phyloP scores from a whole-genome alignment of 2,329 filamentous ascomycete species.

The Emericellopsis cladophorae region DNA sequence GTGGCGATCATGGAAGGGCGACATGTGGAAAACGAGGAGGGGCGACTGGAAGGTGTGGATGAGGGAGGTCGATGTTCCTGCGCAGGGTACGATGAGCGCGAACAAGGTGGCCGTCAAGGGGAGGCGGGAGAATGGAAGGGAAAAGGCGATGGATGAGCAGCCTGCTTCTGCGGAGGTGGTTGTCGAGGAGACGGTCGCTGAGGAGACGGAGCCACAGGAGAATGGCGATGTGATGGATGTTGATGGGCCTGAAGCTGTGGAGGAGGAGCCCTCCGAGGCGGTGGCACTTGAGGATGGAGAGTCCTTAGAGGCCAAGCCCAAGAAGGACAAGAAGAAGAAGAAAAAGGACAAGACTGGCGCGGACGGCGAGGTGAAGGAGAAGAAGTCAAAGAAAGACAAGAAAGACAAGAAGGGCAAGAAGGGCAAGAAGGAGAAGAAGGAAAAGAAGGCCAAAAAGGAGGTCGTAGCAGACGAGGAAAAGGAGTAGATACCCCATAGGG shows the following conservation, averaged over 20 bases:
- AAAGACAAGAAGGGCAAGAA: not conserved
- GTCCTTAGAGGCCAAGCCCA: constrained; percentile 2
- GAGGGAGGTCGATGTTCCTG: constrained; percentile 28
- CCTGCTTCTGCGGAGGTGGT: constrained; percentile 9
- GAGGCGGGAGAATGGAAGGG: not conserved
- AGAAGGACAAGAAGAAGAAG: not conserved
- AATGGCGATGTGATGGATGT: not conserved
- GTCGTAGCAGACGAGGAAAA: constrained; percentile 3
- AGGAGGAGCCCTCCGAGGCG: not conserved
- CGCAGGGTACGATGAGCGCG: constrained; percentile 1
- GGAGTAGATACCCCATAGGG: not conserved
- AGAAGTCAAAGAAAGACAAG: constrained; percentile 7
- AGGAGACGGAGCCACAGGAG: not conserved
- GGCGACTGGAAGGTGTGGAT: constrained; percentile 45
- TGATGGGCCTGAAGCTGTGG: not conserved
- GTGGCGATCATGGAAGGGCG: constrained; percentile 46
- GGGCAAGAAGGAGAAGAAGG: not conserved
- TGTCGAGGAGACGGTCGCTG: constrained; percentile 1
- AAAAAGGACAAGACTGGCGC: not conserved
- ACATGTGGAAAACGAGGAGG: constrained; percentile 39
- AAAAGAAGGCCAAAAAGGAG: constrained; percentile 6
- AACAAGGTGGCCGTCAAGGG: constrained; percentile 3
- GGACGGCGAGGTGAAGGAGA: not conserved
- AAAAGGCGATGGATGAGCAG: not conserved
- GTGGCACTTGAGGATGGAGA: constrained; percentile 1